phyloP scores from a whole-genome alignment of 140 eudicot genomes.

The Senecio squalidus region DNA sequence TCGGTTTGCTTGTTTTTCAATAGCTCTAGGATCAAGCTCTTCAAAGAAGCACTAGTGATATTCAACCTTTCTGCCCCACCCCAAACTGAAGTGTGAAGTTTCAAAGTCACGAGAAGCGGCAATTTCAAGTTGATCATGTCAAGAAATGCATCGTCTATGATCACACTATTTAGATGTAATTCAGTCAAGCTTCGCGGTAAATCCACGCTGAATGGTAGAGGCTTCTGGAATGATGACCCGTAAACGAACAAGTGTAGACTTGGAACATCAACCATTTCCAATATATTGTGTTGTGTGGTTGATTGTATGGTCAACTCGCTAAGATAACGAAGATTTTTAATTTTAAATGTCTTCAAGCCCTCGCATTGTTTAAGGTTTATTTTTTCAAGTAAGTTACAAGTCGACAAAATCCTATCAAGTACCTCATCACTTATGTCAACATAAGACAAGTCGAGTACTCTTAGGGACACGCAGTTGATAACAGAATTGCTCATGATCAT shows the following conservation, averaged over 20 bases:
- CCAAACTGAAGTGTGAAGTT: not conserved
- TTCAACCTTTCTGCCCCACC: not conserved
- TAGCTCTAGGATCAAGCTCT: not conserved
- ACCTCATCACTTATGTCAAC: not conserved
- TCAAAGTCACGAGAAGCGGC: not conserved
- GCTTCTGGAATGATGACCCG: not conserved
- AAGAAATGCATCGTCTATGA: not conserved
- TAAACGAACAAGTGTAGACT: not conserved
- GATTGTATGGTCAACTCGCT: not conserved
- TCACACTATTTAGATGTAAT: not conserved
- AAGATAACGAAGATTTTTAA: not conserved
- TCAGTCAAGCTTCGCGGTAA: not conserved
- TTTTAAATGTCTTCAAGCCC: not conserved
- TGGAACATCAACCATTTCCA: not conserved
- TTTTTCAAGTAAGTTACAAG: not conserved
- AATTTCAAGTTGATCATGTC: not conserved
- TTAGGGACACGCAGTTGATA: not conserved
- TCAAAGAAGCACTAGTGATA: not conserved
- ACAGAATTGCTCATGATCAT: not conserved
- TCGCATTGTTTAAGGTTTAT: not conserved
- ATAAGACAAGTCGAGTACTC: not conserved
- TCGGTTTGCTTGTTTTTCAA: not conserved
- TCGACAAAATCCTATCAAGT: not conserved
- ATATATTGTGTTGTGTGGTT: not conserved
- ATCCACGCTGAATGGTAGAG: not conserved